These are phyloP conservation scores for Eremochloa ophiuroides DNA, from an alignment of 176 grass and related monocot species.

Conservation along the genomic window DNA sequence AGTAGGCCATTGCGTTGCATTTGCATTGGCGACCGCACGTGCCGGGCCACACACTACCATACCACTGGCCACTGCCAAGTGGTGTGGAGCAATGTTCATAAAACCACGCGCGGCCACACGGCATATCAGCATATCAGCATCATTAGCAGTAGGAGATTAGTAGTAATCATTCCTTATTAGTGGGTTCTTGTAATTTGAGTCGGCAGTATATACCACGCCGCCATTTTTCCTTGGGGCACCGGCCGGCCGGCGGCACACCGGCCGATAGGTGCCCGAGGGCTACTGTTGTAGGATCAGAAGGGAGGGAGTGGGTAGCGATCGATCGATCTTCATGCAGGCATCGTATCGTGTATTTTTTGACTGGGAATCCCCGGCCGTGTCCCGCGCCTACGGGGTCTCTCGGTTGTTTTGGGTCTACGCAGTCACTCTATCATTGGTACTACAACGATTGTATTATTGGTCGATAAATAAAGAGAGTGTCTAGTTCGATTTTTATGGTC, in stretches of 20 bases:
- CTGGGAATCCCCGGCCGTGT: not conserved
- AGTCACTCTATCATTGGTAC: not conserved
- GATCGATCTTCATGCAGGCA: not conserved
- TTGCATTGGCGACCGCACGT: too few relatives aligned
- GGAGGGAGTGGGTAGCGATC: not conserved
- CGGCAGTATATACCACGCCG: not conserved
- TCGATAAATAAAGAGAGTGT: conserved; percentile 27
- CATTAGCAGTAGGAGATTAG: not conserved
- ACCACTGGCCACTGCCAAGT: too few relatives aligned
- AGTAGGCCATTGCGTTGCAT: too few relatives aligned
- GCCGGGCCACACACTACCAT: too few relatives aligned
- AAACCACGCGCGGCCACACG: too few relatives aligned
- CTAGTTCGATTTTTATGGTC: too few relatives aligned
- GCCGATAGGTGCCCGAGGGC: conserved; percentile 4
- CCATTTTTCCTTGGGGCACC: conserved; percentile 38
- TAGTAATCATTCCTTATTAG: conserved; percentile 1
- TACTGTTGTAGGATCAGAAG: not conserved
- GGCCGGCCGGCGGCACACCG: too few relatives aligned
- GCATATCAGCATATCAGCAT: too few relatives aligned
- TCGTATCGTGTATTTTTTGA: conserved; percentile 44
- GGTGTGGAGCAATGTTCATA: not conserved
- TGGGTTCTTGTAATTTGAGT: not conserved
- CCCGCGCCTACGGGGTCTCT: not conserved
- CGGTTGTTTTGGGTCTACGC: conserved; percentile 2
- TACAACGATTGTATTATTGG: not conserved